Evolutionary conservation across 257 asterid species (phyloP), one percentile per base, ranked within the genome.

Genomic region (Gentiana macrophylla): DNA sequence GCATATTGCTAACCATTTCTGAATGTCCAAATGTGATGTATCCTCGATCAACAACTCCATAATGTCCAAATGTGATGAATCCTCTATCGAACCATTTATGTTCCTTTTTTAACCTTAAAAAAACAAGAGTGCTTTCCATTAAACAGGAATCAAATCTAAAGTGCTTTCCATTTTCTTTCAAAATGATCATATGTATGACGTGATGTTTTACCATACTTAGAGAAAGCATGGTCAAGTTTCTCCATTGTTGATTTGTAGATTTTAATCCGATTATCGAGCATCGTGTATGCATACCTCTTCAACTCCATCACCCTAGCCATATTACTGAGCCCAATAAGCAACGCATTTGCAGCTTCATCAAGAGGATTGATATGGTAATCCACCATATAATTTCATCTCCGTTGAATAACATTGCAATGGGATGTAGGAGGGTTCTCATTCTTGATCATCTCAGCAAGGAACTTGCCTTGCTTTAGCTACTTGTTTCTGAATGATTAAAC

Each of bases 381-480:
- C 43, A 67, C 61, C 91, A 85, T 80, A 68, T 76, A 78, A 13
- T 85, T 79, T 85, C 91, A 74, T 78, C 82, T 3, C 78, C 74
- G 12, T 77, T 83, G 68, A 85, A 85, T 53, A 85, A 62, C 71
- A 80, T 13, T 59, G 74, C 62, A 53, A 85, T 85, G 12, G 32
- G 78, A 74, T 4, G 84, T 80, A 32, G 94, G 88, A 38, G 80
- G 79, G 74, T 80, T 75, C 70, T 85, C 94, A 63, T 85, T 85
- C 79, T 80, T 85, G 57, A 75, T 63, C 86, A 85, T 85, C 80
- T 85, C 94, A 15, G 55, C 44, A 61, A 80, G 79, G 77, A 85
- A 85, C 56, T 63, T 78, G 10, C 24, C 77, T 70, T 35, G 71
- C 82, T 63, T 78, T 80, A 12, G 62, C 70, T 34, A 71, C 79